Conservation (phyloP, 495 filamentous ascomycete species). For the Aeminium ludgeri region DNA sequence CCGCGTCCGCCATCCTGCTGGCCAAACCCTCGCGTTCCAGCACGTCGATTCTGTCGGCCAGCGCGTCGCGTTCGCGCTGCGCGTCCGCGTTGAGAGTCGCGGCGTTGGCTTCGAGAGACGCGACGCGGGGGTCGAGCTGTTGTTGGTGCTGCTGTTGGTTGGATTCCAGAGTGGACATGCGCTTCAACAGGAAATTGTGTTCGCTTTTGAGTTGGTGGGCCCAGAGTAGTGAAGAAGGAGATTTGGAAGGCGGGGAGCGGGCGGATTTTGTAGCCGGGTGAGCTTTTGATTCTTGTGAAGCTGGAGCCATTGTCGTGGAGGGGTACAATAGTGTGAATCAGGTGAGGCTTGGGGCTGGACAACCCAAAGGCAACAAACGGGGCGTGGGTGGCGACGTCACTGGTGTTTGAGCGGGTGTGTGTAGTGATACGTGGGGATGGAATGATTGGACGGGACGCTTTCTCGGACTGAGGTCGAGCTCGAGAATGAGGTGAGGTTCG, state of each 20-base stretch:
- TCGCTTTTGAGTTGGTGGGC: conserved; percentile 23
- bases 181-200: conserved; percentile 19
- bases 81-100: background rate
- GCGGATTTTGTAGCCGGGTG: background rate
- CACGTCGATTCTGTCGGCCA: conserved; percentile 4
- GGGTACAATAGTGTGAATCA: conserved; percentile 2
- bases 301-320: background rate
- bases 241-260: background rate
- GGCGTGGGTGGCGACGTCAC: too few relatives aligned
- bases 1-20: conserved; percentile 1
- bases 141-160: conserved; percentile 1
- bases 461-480: too few relatives aligned
- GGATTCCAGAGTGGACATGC: conserved; percentile 19
- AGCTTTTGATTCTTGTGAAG: background rate
- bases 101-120: conserved; percentile 1
- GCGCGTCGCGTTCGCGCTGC: background rate
- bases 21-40: conserved; percentile 2
- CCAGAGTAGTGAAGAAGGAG: conserved; percentile 24
- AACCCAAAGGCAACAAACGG: too few relatives aligned
- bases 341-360: background rate
- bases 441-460: too few relatives aligned
- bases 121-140: background rate
- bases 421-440: too few relatives aligned
- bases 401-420: too few relatives aligned
- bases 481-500: too few relatives aligned